Conservation (phyloP, 352 stramenopile genomes). For the Halophytophthora polymorphica region DNA sequence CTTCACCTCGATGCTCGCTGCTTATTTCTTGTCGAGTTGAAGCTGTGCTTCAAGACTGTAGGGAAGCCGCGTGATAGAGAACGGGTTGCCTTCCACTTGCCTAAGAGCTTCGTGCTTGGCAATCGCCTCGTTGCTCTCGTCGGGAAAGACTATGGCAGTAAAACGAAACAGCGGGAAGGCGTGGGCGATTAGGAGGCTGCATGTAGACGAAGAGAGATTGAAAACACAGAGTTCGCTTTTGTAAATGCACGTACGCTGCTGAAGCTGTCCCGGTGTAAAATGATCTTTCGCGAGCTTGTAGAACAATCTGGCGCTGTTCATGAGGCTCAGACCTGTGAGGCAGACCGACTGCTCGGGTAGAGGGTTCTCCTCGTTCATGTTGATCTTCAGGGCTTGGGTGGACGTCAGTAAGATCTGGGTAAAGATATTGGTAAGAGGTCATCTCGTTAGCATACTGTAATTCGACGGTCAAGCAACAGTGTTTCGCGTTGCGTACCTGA, state of each 20-base stretch:
- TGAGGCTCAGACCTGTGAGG: slow-evolving; percentile 34
- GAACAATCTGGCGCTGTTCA: slow-evolving; percentile 45
- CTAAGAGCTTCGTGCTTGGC: slow-evolving; percentile 26
- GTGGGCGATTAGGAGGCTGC: background rate
- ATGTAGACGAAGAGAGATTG: no score
- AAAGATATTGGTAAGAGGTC: background rate
- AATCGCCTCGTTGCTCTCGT: slow-evolving; percentile 26
- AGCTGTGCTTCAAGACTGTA: slow-evolving; percentile 24
- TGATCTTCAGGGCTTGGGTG: slow-evolving; percentile 25
- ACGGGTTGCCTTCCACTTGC: slow-evolving; percentile 27
- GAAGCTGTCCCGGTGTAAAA: slow-evolving; percentile 35
- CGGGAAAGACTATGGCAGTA: slow-evolving; percentile 19
- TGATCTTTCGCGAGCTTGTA: slow-evolving; percentile 37
- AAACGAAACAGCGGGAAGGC: background rate
- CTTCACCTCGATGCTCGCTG: background rate
- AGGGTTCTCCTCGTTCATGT: slow-evolving; percentile 5
- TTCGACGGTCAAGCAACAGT: background rate
- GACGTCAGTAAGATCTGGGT: slow-evolving; percentile 35
- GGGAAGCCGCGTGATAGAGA: slow-evolving; percentile 28
- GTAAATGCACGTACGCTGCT: slow-evolving; percentile 32
- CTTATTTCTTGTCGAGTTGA: slow-evolving; percentile 5
- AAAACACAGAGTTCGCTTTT: no score
- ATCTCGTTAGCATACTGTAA: background rate
- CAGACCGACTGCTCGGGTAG: slow-evolving; percentile 24
- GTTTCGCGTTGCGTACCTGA: slow-evolving; percentile 29